Evolutionary conservation across 192 early-diverging fungal species (phyloP).

Genomic region (Umbelopsis sp.): DNA sequence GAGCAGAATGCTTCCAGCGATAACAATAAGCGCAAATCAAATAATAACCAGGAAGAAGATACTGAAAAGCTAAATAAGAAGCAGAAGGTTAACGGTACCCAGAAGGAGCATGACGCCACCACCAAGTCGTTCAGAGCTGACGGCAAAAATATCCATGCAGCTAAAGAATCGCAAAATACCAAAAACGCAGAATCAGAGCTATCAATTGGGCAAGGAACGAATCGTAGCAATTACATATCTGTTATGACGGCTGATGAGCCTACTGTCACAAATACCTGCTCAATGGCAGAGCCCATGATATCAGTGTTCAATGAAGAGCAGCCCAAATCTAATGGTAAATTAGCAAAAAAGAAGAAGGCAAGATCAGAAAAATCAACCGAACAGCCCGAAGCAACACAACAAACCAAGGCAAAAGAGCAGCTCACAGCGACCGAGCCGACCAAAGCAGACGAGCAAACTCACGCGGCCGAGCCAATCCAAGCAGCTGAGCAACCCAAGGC

Average conservation of each 20-base stretch:
- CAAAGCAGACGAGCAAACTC: too few species aligned
- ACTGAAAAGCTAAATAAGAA: neutral
- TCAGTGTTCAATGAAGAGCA: too few species aligned
- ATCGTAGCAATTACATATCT: constrained; percentile 12
- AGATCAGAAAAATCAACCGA: neutral
- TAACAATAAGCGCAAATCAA: neutral
- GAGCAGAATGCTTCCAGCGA: neutral
- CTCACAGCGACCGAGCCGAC: neutral
- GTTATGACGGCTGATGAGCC: neutral
- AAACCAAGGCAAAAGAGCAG: neutral
- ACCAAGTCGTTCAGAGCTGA: neutral
- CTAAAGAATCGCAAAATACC: neutral
- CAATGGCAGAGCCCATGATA: neutral
- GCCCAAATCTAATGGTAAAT: too few species aligned
- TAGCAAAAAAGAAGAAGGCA: neutral
- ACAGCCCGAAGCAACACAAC: neutral
- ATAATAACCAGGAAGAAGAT: neutral
- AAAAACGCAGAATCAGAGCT: neutral
- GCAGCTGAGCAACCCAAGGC: neutral
- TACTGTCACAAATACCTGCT: neutral
- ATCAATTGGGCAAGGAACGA: neutral
- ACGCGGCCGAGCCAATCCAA: too few species aligned
- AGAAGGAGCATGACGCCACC: neutral
- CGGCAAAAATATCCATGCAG: neutral
- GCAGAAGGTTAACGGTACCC: neutral